Evolutionary conservation across 2,329 filamentous ascomycete genomes (phyloP).

Genomic region (Nemania bipapillata): DNA sequence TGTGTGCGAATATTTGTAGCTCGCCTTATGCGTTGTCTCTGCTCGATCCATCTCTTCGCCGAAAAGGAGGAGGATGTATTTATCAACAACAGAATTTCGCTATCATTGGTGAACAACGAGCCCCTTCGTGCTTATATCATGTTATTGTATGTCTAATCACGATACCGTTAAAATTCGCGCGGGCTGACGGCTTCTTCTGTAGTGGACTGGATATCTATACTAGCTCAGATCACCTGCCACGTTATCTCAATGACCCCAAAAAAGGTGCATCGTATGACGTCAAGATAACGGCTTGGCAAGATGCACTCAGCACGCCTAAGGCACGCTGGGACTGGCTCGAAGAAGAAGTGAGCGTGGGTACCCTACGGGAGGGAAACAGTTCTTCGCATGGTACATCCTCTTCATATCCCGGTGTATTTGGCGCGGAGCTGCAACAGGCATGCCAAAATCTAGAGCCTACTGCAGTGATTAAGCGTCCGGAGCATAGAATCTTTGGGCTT

Average conservation of each 20-base stretch:
- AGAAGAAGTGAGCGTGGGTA: conserved; percentile 38
- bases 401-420: conserved; percentile 47
- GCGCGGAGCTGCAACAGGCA: conserved; percentile 33
- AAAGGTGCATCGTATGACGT: conserved; percentile 50
- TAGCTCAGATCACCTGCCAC: conserved; percentile 50
- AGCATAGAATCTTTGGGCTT: conserved; percentile 38
- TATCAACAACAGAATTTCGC: conserved; percentile 54
- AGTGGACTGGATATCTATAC: conserved; percentile 51
- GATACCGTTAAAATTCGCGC: no score
- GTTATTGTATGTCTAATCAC: conserved; percentile 47
- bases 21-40: conserved; percentile 52
- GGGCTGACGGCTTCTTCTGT: neutral
- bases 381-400: conserved; percentile 12
- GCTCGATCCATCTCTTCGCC: conserved; percentile 52
- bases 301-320: conserved; percentile 46
- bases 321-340: conserved; percentile 54
- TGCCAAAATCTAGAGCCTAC: neutral
- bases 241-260: conserved; percentile 44
- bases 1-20: conserved; percentile 38
- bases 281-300: conserved; percentile 50
- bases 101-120: conserved; percentile 51
- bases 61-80: conserved; percentile 49
- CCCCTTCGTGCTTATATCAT: conserved; percentile 52
- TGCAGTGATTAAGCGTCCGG: conserved; percentile 28
- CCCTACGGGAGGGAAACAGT: conserved; percentile 21